Evolutionary conservation across 2,329 filamentous ascomycete genomes (phyloP).

Genomic region (Ramularia endophylla): DNA sequence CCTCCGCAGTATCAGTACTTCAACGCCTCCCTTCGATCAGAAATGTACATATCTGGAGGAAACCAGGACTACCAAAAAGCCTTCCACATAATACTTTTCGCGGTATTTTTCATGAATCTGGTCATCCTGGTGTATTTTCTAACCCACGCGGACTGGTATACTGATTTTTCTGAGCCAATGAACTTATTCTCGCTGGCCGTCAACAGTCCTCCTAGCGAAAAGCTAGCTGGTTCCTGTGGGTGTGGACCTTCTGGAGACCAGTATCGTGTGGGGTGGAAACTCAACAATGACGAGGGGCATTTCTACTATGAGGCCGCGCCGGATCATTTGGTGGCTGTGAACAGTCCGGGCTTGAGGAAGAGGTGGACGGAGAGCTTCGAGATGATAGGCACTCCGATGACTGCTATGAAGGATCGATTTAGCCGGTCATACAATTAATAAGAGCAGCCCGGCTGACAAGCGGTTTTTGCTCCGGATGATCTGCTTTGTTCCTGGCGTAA

Average conservation of each 20-base stretch:
- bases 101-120: conserved; percentile 62
- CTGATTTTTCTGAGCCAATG: conserved; percentile 71
- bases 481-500: too few species aligned
- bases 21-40: conserved; percentile 56
- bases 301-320: conserved; percentile 41
- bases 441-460: too few species aligned
- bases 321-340: conserved; percentile 7
- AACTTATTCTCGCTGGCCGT: conserved; percentile 46
- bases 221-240: conserved; percentile 52
- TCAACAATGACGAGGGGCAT: conserved; percentile 40
- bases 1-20: conserved; percentile 53
- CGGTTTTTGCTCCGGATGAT: too few species aligned
- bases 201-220: conserved; percentile 52
- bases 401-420: conserved; percentile 12
- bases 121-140: conserved; percentile 60
- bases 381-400: conserved; percentile 31
- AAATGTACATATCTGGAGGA: conserved; percentile 66
- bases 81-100: conserved; percentile 61
- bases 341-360: conserved; percentile 19
- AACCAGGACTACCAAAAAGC: conserved; percentile 54
- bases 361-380: conserved; percentile 25
- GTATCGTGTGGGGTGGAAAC: conserved; percentile 40
- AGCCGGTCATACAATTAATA: conserved; percentile 1
- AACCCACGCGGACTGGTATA: conserved; percentile 57
- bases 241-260: conserved; percentile 49